Percentiles rank a stretch among this genome's conserved stretches.
Conservation (phyloP, 768 basidiomycete genomes). For the Boletus barrowsii region DNA sequence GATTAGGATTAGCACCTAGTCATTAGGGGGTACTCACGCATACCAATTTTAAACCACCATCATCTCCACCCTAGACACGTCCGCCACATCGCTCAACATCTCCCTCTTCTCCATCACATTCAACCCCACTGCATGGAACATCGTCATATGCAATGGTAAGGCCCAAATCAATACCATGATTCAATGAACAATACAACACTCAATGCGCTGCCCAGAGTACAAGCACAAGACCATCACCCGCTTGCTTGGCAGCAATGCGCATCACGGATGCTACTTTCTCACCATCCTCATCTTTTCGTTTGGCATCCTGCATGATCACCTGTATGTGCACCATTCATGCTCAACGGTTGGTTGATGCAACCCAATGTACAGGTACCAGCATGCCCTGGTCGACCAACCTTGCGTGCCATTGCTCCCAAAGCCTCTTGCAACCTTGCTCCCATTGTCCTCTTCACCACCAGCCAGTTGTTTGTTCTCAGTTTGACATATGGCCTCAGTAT, state of each 20-base stretch:
- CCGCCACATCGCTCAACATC: conserved; percentile 61
- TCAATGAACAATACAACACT: too few species aligned
- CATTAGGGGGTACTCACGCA: too few species aligned
- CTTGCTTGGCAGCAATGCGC: conserved; percentile 70
- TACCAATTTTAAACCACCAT: too few species aligned
- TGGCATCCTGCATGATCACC: conserved; percentile 79
- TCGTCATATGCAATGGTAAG: conserved; percentile 87
- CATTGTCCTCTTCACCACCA: conserved; percentile 61
- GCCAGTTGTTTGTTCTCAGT: conserved; percentile 82
- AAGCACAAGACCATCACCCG: conserved; percentile 86
- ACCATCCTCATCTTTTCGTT: conserved; percentile 80
- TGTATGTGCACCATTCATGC: conserved; percentile 56
- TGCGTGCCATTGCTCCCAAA: conserved; percentile 59
- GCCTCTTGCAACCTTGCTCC: conserved; percentile 59
- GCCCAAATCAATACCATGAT: not conserved
- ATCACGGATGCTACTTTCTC: conserved; percentile 82
- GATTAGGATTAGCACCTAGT: too few species aligned
- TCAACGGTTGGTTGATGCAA: too few species aligned
- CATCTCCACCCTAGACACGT: conserved; percentile 49
- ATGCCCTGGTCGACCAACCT: conserved; percentile 77
- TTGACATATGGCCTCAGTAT: conserved; percentile 90
- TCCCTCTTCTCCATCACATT: conserved; percentile 74
- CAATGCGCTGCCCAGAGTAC: conserved; percentile 48
- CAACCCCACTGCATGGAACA: conserved; percentile 96
- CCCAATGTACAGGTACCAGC: conserved; percentile 57